A percentile compares a stretch with the other conserved stretches of the same genome.
These are phyloP conservation scores for Phytophthora tubulina DNA, from an alignment of 352 stramenopile species.

Conservation along the genomic window DNA sequence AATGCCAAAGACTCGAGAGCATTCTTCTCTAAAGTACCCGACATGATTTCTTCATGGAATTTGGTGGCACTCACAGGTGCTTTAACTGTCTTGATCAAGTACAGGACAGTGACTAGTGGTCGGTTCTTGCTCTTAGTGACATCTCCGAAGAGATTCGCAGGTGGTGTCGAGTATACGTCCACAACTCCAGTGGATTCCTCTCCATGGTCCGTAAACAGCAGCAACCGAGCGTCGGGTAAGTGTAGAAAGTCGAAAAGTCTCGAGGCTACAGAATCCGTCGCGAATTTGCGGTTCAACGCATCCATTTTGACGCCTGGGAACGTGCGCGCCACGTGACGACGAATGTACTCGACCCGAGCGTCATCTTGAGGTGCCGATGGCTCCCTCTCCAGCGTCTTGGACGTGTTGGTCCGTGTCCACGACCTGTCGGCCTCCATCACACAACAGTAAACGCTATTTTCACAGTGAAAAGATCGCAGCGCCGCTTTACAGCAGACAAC, in stretches of 20 bases:
- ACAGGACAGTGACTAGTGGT: constrained; percentile 67
- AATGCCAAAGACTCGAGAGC: constrained; percentile 77
- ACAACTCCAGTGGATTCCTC: constrained; percentile 59
- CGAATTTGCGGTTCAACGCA: constrained; percentile 65
- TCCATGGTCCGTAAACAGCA: constrained; percentile 81
- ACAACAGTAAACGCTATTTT: neutral
- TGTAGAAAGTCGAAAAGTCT: constrained; percentile 82
- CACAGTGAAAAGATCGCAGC: constrained; percentile 21
- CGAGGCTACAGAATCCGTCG: constrained; percentile 66
- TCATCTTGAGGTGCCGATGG: constrained; percentile 58
- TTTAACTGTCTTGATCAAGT: constrained; percentile 80
- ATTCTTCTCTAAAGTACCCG: constrained; percentile 77
- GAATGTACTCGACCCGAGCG: constrained; percentile 72
- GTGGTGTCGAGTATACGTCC: constrained; percentile 73
- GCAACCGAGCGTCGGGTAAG: constrained; percentile 60
- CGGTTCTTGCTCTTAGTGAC: constrained; percentile 26
- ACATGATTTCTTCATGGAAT: constrained; percentile 78
- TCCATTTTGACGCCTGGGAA: constrained; percentile 74
- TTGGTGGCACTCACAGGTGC: constrained; percentile 65
- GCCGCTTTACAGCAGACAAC: neutral
- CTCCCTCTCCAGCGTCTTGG: constrained; percentile 20
- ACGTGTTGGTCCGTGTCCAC: constrained; percentile 27
- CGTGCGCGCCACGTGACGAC: constrained; percentile 65
- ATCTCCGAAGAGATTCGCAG: constrained; percentile 54
- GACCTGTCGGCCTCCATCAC: constrained; percentile 35